Percentiles rank a stretch among this genome's conserved stretches.
These are phyloP conservation scores for Colletotrichum tropicicola DNA, from an alignment of 2,329 filamentous ascomycete species.

Conservation along the genomic window DNA sequence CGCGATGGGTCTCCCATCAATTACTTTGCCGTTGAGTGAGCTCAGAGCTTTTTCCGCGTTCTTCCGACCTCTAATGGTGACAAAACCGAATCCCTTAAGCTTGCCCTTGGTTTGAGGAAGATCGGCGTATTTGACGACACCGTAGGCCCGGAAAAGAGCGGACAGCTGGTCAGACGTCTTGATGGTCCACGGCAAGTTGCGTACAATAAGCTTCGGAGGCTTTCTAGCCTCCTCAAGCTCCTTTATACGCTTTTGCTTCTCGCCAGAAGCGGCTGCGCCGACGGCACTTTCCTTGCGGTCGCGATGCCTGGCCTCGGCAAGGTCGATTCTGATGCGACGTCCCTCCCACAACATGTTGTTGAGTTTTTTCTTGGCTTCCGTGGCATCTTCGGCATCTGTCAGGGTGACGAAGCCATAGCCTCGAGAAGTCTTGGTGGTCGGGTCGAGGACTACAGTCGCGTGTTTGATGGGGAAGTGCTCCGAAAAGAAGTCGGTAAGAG, in stretches of 20 bases:
- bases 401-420: constrained; percentile 98
- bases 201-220: constrained; percentile 82
- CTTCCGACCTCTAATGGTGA: constrained; percentile 85
- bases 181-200: constrained; percentile 96
- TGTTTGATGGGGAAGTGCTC: constrained; percentile 95
- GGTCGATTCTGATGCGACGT: constrained; percentile 83
- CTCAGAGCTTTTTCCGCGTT: constrained; percentile 92
- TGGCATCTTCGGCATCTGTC: constrained; percentile 90
- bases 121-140: constrained; percentile 89
- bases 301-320: constrained; percentile 86
- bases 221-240: constrained; percentile 68
- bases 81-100: constrained; percentile 91
- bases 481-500: constrained; percentile 89
- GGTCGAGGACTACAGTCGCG: constrained; percentile 89
- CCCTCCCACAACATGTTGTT: constrained; percentile 82
- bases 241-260: constrained; percentile 65
- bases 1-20: constrained; percentile 88
- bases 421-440: constrained; percentile 84
- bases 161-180: constrained; percentile 85
- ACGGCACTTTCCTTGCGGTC: constrained; percentile 47
- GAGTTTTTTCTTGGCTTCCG: constrained; percentile 81
- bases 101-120: constrained; percentile 81
- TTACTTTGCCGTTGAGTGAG: constrained; percentile 85
- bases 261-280: constrained; percentile 47
- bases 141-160: constrained; percentile 84